Evolutionary conservation across 495 filamentous ascomycete species (phyloP).

Genomic region (Xylaria castorea): DNA sequence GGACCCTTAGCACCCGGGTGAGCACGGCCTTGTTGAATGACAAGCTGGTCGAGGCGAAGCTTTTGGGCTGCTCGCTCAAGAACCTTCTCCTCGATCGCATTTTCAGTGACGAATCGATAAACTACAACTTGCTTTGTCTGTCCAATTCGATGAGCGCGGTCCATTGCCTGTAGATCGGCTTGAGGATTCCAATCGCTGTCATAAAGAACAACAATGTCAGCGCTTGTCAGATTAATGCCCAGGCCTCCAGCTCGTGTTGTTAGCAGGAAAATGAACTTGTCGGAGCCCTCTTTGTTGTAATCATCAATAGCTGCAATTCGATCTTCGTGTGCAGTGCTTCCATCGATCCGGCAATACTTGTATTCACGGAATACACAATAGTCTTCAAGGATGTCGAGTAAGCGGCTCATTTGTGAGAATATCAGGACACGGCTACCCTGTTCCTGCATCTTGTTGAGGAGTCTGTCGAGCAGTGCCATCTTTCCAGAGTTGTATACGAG

Average conservation of each 20-base stretch:
- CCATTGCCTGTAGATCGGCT: constrained; percentile 98
- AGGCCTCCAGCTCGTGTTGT: constrained; percentile 95
- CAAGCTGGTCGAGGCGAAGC: constrained; percentile 95
- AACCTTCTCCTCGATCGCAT: constrained; percentile 98
- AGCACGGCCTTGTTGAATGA: constrained; percentile 97
- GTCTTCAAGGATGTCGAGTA: constrained; percentile 96
- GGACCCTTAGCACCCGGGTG: constrained; percentile 86
- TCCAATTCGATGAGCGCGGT: constrained; percentile 96
- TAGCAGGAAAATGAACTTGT: constrained; percentile 97
- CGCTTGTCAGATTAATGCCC: constrained; percentile 96
- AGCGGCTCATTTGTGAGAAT: constrained; percentile 99
- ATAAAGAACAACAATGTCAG: constrained; percentile 97
- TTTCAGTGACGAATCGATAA: constrained; percentile 95
- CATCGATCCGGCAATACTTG: constrained; percentile 98
- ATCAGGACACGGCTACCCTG: constrained; percentile 94
- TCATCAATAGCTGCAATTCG: constrained; percentile 98
- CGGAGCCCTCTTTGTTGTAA: constrained; percentile 93
- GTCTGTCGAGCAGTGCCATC: constrained; percentile 96
- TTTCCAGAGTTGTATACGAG: constrained; percentile 93
- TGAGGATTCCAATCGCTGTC: constrained; percentile 99
- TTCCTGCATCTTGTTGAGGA: constrained; percentile 80
- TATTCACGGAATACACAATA: constrained; percentile 95
- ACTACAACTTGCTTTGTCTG: constrained; percentile 98
- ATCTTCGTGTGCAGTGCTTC: constrained; percentile 95
- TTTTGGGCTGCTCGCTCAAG: constrained; percentile 97